Conservation (phyloP, 768 basidiomycete genomes). For the Psilocybe cubensis region DNA sequence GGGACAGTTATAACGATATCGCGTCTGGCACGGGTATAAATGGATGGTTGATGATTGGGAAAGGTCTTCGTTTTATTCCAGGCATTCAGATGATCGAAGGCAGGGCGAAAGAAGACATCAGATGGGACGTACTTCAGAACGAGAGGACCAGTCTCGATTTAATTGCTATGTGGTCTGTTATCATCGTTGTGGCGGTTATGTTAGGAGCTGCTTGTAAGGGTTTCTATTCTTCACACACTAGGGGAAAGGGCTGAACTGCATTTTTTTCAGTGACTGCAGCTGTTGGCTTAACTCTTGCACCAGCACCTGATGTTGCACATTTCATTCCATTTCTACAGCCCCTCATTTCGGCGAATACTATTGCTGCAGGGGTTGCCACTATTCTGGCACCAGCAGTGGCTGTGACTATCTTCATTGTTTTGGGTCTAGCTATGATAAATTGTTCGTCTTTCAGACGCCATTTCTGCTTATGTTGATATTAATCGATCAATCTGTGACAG, state of each 20-base stretch:
- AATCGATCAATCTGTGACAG: constrained; percentile 36
- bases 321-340: constrained; percentile 67
- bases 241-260: constrained; percentile 1
- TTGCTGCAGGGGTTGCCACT: constrained; percentile 68
- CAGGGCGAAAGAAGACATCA: constrained; percentile 79
- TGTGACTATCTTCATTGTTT: constrained; percentile 57
- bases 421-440: constrained; percentile 55
- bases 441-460: constrained; percentile 45
- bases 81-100: constrained; percentile 76
- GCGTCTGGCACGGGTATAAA: constrained; percentile 70
- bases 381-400: constrained; percentile 70
- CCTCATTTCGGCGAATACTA: constrained; percentile 47
- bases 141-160: constrained; percentile 50
- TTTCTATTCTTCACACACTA: constrained; percentile 1
- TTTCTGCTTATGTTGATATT: not conserved
- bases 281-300: constrained; percentile 65
- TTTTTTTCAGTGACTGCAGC: constrained; percentile 64
- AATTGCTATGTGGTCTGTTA: constrained; percentile 60
- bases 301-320: constrained; percentile 75
- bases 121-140: constrained; percentile 78
- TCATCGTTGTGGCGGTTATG: constrained; percentile 50
- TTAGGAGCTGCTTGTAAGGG: constrained; percentile 66
- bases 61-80: constrained; percentile 64
- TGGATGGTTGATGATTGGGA: constrained; percentile 80
- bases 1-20: constrained; percentile 69